Evolutionary conservation across 148 eudicot species (phyloP).

Genomic region (Talinum fruticosum): DNA sequence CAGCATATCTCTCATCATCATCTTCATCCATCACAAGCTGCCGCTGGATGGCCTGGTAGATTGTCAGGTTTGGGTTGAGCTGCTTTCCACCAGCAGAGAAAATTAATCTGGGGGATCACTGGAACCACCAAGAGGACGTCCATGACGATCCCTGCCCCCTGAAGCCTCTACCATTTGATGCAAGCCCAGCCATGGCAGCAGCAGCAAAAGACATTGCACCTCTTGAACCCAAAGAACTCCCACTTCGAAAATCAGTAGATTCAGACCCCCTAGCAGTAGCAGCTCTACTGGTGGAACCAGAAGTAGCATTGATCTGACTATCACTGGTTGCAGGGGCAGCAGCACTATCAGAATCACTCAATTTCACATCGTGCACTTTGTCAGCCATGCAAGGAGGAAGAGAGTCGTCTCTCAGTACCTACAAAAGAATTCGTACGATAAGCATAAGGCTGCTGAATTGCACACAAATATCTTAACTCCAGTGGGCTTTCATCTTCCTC

Average conservation of each 20-base stretch:
- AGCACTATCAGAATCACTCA: conserved; percentile 66
- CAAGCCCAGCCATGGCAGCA: conserved; percentile 98
- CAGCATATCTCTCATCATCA: conserved; percentile 67
- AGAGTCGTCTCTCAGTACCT: conserved; percentile 74
- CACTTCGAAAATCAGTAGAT: conserved; percentile 60
- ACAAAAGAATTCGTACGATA: conserved; percentile 8
- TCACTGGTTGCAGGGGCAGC: conserved; percentile 51
- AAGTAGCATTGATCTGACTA: conserved; percentile 56
- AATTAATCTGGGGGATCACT: conserved; percentile 64
- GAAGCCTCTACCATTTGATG: conserved; percentile 76
- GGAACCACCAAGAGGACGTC: conserved; percentile 59
- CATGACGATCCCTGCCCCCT: conserved; percentile 75
- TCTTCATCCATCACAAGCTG: conserved; percentile 86
- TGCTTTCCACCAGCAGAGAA: conserved; percentile 91
- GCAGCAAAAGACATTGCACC: conserved; percentile 99
- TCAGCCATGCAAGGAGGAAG: conserved; percentile 81
- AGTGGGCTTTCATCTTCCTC: neutral
- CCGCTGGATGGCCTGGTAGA: conserved; percentile 88
- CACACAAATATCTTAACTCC: neutral
- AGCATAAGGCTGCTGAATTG: conserved; percentile 8
- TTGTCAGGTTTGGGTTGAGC: conserved; percentile 74
- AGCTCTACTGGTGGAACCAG: conserved; percentile 74
- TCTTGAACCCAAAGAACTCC: conserved; percentile 71
- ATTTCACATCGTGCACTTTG: conserved; percentile 88
- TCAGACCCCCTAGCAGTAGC: conserved; percentile 53